Evolutionary conservation across 2,329 filamentous ascomycete genomes (phyloP), one percentile per base, ranked within the genome.

Genomic region (Xylariaceae sp.): DNA sequence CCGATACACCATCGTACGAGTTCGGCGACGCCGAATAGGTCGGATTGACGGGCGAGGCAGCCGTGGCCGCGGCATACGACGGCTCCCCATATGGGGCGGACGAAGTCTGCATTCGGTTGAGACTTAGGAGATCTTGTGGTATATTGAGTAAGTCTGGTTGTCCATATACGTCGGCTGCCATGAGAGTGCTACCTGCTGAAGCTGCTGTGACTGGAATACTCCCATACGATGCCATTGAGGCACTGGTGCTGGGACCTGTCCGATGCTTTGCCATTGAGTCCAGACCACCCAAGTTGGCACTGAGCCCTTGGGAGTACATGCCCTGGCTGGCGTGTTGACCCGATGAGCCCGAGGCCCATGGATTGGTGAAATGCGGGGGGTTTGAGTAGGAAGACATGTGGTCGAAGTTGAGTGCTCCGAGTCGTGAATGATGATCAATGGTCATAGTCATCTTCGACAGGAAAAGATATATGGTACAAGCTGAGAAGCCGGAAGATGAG

Each of bases 371-470:
- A 51, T 93, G 85, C 51, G 86, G 81, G 69, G 75, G 61, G 72
- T 76, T 63, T 58, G 74, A 63, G 67, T 87, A 89, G 55, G 68
- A 65, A 64, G 86, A 81, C 75, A 89, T 82, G 64, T 80, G 76
- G 64, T 91, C 87, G 73, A 91, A 93, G 66, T 80, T 81, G 72
- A 95, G 68, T 63, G 77, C 79, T 61, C 78, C 87, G 71, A 85
- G 87, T 65, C 81, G 80, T 72, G 82, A 87, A 71, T 91, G 89
- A 66, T 89, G 87, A 72, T 95, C 89, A 73, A 95, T 81, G 67
- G 90, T 87, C 89, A 95, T 95, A 71, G 89, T 93, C 89, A 95
- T 95, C 66, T 67, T 81, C 70, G 53, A 59, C 49, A 43, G 15
- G n/a, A 17, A 35, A 17, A 19, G 15, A 49, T 48, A 48, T 48